phyloP scores from a whole-genome alignment of 805 yeast genomes.

The Wickerhamomyces ciferrii region DNA sequence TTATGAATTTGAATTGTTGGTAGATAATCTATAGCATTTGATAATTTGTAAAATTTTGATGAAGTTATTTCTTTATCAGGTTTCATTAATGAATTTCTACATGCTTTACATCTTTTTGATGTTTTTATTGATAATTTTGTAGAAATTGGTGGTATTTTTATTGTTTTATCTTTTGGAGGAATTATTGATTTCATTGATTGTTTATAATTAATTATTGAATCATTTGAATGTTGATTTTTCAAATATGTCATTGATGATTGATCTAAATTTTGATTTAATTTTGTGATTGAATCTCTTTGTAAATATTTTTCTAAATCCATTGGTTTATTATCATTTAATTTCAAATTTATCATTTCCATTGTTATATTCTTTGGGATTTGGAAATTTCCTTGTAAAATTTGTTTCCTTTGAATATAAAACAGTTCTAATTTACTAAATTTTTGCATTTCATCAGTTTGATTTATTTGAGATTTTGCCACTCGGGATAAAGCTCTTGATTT shows the following conservation, averaged over 20 bases:
- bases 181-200: slow-evolving; percentile 2
- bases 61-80: slow-evolving; percentile 21
- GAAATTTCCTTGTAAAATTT: slow-evolving; percentile 4
- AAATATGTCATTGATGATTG: background rate
- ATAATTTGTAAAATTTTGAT: slow-evolving; percentile 21
- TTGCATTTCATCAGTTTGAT: slow-evolving; percentile 1
- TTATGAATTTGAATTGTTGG: slow-evolving; percentile 11
- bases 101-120: slow-evolving; percentile 22
- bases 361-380: slow-evolving; percentile 10
- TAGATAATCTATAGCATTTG: slow-evolving; percentile 20
- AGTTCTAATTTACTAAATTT: slow-evolving; percentile 14
- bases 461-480: slow-evolving; percentile 6
- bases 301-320: slow-evolving; percentile 9
- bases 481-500: slow-evolving; percentile 13
- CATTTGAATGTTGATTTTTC: background rate
- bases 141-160: slow-evolving; percentile 8
- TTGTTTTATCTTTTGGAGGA: background rate
- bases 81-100: slow-evolving; percentile 21
- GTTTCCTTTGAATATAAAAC: slow-evolving; percentile 13
- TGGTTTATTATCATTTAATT: slow-evolving; percentile 2
- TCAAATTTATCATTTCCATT: slow-evolving; percentile 12
- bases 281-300: slow-evolving; percentile 5
- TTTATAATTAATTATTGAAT: slow-evolving; percentile 2
- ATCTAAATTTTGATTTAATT: slow-evolving; percentile 4
- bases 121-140: slow-evolving; percentile 16